phyloP scores from a whole-genome alignment of 2,329 filamentous ascomycete species.

The Clonostachys chloroleuca region DNA sequence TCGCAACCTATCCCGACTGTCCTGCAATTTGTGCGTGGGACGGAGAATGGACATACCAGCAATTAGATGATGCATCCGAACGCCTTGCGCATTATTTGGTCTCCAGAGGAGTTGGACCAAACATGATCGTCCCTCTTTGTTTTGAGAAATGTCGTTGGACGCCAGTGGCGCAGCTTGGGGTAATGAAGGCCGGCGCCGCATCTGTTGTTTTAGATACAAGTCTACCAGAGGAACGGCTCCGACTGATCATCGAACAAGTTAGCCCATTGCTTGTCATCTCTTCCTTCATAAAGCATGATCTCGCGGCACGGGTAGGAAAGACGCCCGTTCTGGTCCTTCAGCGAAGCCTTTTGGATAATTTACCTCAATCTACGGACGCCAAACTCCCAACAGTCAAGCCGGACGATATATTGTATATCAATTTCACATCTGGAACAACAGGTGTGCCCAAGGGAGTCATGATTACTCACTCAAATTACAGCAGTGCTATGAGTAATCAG shows the following conservation, averaged over 20 bases:
- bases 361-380: too few relatives aligned
- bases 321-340: too few relatives aligned
- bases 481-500: background rate
- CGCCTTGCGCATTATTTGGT: conserved; percentile 7
- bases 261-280: background rate
- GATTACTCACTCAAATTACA: background rate
- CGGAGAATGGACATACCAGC: conserved; percentile 10
- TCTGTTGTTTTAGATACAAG: conserved; percentile 25
- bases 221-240: too few relatives aligned
- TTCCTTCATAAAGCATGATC: too few relatives aligned
- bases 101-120: conserved; percentile 11
- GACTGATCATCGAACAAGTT: background rate
- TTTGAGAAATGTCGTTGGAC: conserved; percentile 29
- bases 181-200: conserved; percentile 24
- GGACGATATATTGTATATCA: background rate
- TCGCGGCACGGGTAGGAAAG: too few relatives aligned
- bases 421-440: conserved; percentile 6
- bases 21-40: conserved; percentile 15
- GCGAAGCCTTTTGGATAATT: too few relatives aligned
- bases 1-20: conserved; percentile 13
- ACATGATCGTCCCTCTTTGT: conserved; percentile 18
- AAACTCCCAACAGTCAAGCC: background rate
- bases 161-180: conserved; percentile 19
- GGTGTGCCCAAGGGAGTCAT: conserved; percentile 6
- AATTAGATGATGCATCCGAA: conserved; percentile 10